These are phyloP conservation scores for Colletotrichum lupini DNA, from an alignment of 2,329 filamentous ascomycete genomes.

Conservation along the genomic window DNA sequence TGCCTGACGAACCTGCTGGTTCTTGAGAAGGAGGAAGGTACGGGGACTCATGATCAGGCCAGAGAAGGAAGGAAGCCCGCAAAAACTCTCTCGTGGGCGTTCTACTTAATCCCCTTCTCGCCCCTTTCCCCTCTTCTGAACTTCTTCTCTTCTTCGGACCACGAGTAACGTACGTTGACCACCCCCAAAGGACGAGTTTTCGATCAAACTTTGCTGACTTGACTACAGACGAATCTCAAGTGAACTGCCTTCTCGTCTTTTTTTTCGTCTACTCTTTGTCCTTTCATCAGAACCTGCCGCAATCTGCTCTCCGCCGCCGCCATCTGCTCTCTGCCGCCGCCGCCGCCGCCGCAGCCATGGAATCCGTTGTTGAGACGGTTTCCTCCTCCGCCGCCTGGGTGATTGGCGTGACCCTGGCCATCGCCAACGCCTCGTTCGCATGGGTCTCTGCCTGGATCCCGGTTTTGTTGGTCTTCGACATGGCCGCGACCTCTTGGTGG, in stretches of 20 bases:
- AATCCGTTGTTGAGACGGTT: background rate
- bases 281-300: too few relatives aligned
- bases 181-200: background rate
- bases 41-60: background rate
- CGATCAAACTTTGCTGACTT: background rate
- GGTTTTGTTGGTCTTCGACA: background rate
- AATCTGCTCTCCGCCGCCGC: too few relatives aligned
- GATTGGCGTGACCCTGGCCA: background rate
- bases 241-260: background rate
- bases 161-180: background rate
- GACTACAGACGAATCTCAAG: background rate
- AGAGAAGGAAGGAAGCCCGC: background rate
- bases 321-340: too few relatives aligned
- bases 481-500: background rate
- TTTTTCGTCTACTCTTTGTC: too few relatives aligned
- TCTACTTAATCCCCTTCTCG: background rate
- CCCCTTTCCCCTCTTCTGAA: background rate
- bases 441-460: background rate
- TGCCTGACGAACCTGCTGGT: background rate
- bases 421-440: background rate
- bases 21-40: background rate
- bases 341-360: background rate
- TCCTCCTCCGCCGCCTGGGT: background rate
- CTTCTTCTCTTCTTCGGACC: background rate
- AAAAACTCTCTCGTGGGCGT: background rate